Evolutionary conservation across 2,329 filamentous ascomycete species (phyloP), one percentile per base, ranked within the genome.

Genomic region (Lizonia empirigonia): DNA sequence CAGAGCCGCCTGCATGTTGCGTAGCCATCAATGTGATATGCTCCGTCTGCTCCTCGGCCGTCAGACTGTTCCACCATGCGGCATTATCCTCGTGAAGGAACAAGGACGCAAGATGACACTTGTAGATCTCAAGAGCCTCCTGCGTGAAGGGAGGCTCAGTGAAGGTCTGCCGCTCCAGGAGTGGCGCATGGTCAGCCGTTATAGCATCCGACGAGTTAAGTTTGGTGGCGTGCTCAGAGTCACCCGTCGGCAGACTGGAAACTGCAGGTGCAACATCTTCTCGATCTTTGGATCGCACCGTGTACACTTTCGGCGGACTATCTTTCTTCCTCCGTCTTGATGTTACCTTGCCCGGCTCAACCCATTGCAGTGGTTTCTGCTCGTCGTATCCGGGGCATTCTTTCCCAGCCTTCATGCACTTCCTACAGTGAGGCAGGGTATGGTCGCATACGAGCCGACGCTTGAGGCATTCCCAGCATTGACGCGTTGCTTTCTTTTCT

Each of bases 401-500:
- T 24, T 56, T 66, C 6, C 69, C 67, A 9, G 55, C 48, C 36
- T 60, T 67, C 16, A 58, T 47, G 54, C 68, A 71, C 41, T 70
- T 71, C 29, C 60, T 65, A 49, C 69, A 71, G 37, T 58, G 58
- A 7, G 69, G 68, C 5, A 65, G 33, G n/a, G 61, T 63, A n/a
- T 60, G 63, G 50, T 71, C 69, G 42, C 69, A 71, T 1, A 71
- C 69, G 20, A 70, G 50, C 1, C 69, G 60, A 12, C 67, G 60
- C 40, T 64, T 67, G 19, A 68, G 54, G 41, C 69, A 71, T 20
- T 66, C 68, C 69, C 68, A 71, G 49, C 68, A 71, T 56, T 70
- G 69, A 2, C 64, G 62, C 2, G 45, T 58, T 47, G 66, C 61
- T 50, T 60, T 64, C 15, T 51, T 34, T 50, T 59, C 55, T 49